A percentile compares a stretch with the other conserved stretches of the same genome.
phyloP scores from a whole-genome alignment of 108 stramenopile species.

The Pseudonitzschia multiseries region DNA sequence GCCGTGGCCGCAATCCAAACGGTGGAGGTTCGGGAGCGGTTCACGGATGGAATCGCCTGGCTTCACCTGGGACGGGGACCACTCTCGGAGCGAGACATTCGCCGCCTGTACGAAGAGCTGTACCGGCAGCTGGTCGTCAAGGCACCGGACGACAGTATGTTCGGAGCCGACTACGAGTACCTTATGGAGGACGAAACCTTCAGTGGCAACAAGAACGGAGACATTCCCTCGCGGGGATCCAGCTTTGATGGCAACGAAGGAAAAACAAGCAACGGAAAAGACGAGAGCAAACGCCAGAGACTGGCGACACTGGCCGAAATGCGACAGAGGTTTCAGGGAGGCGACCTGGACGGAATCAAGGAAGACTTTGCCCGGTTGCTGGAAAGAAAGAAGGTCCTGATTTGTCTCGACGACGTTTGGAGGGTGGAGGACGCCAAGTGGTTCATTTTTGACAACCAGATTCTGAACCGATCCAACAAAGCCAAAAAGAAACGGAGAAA shows the following conservation, averaged over 20 bases:
- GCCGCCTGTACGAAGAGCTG: conserved; percentile 82
- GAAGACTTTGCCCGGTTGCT: conserved; percentile 72
- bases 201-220: conserved; percentile 34
- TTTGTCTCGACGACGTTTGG: conserved; percentile 87
- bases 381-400: conserved; percentile 59
- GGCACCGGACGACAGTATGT: conserved; percentile 23
- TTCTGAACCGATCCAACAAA: conserved; percentile 17
- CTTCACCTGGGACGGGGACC: conserved; percentile 74
- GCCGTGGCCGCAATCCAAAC: conserved; percentile 88
- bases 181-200: conserved; percentile 31
- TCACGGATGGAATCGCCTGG: conserved; percentile 89
- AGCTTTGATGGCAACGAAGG: conserved; percentile 31
- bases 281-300: conserved; percentile 32
- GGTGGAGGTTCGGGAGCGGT: conserved; percentile 85
- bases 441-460: conserved; percentile 74
- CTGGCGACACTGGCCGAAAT: conserved; percentile 56
- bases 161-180: conserved; percentile 37
- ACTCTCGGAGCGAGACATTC: conserved; percentile 74
- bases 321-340: conserved; percentile 73
- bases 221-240: conserved; percentile 32
- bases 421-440: conserved; percentile 88
- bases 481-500: conserved; percentile 25
- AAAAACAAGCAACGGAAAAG: conserved; percentile 7
- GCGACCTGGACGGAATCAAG: conserved; percentile 83
- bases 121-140: conserved; percentile 74